Conservation (phyloP, 2,329 filamentous ascomycete genomes). For the Stromatinia cepivora region DNA sequence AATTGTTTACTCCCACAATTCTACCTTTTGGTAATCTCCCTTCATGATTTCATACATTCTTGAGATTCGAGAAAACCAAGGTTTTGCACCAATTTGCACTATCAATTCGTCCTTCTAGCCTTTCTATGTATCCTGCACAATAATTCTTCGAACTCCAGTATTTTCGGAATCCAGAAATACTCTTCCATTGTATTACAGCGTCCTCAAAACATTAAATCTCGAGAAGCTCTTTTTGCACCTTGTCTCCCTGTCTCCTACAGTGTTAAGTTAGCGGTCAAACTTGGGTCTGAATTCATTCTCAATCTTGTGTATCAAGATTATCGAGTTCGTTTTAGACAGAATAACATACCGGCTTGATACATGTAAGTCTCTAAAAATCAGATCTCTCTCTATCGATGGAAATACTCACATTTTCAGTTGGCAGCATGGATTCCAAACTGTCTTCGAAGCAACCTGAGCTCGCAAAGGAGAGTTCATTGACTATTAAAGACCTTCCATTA, state of each 20-base stretch:
- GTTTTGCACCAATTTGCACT: background rate
- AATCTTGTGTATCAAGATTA: background rate
- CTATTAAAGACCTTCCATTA: background rate
- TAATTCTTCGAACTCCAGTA: background rate
- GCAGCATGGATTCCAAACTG: background rate
- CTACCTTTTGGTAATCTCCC: background rate
- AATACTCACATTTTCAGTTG: background rate
- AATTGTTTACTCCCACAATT: background rate
- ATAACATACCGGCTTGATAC: background rate
- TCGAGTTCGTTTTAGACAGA: background rate
- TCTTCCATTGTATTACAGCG: background rate
- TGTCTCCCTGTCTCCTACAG: no score
- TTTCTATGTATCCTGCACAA: background rate
- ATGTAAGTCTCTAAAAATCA: background rate
- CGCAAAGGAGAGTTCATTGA: background rate
- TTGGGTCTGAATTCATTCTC: no score
- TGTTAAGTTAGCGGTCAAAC: background rate
- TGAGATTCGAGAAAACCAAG: background rate
- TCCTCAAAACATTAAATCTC: background rate
- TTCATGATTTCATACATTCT: background rate
- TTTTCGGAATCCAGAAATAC: background rate
- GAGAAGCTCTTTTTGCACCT: background rate
- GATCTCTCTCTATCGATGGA: background rate
- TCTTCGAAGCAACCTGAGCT: background rate
- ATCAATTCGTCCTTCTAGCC: background rate